Percentiles rank a stretch among this genome's conserved stretches.
Conservation (phyloP, 768 basidiomycete genomes). For the Psilocybe cyanescens region DNA sequence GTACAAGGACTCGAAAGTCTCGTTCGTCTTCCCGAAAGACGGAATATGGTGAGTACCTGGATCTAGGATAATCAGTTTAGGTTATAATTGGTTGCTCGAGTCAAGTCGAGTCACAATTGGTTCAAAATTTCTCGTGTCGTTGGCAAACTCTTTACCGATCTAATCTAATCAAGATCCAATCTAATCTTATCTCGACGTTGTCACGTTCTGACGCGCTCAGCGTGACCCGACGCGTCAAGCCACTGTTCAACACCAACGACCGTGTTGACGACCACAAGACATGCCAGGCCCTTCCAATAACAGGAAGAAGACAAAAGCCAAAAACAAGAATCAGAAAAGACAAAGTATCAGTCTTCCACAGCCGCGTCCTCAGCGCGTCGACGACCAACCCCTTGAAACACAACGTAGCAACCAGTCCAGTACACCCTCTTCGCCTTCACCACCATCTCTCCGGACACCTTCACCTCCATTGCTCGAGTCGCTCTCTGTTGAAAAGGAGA, state of each 20-base stretch:
- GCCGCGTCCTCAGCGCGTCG: slow-evolving; percentile 1
- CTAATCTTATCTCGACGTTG: slow-evolving; percentile 6
- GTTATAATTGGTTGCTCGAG: slow-evolving; percentile 1
- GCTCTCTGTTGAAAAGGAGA: slow-evolving; percentile 1
- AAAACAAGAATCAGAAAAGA: slow-evolving; percentile 11
- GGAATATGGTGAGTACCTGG: slow-evolving; percentile 30
- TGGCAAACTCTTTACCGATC: neutral
- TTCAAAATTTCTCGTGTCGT: slow-evolving; percentile 13
- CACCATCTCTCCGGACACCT: slow-evolving; percentile 20
- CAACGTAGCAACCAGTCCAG: slow-evolving; percentile 14
- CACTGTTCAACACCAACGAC: neutral
- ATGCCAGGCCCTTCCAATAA: slow-evolving; percentile 26
- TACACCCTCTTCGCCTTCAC: slow-evolving; percentile 21
- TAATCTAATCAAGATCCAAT: slow-evolving; percentile 4
- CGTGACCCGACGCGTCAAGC: slow-evolving; percentile 1
- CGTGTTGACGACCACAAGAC: neutral
- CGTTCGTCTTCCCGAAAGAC: slow-evolving; percentile 27
- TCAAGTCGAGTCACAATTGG: slow-evolving; percentile 14
- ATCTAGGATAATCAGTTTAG: slow-evolving; percentile 24
- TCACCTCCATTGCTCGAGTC: slow-evolving; percentile 13
- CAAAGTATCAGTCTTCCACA: neutral
- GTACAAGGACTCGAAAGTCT: slow-evolving; percentile 41
- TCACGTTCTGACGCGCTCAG: neutral
- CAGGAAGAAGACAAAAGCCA: slow-evolving; percentile 35
- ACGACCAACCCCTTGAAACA: neutral